Evolutionary conservation across 305 asterid genomes (phyloP), one percentile per base, ranked within the genome.

Genomic region (Fraxinus dipetala): DNA sequence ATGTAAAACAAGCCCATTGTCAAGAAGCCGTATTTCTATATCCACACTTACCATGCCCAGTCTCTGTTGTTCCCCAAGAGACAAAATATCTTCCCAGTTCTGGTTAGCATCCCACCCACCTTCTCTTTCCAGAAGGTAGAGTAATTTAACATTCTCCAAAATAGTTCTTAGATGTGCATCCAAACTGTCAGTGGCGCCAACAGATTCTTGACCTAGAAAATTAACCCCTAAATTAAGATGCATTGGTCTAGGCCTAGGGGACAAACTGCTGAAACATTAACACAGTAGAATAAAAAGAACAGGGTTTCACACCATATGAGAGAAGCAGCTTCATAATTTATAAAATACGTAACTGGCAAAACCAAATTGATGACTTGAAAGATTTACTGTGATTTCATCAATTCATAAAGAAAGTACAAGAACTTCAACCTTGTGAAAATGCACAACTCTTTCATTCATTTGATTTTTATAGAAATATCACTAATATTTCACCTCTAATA

Each of bases 61-160:
- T 80, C 99, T 92, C 83, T 94, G 99, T 78, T 96, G 99, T 87
- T 96, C 99, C 80, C 99, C 99, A 76, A 96, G 98, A 63, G 99
- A 96, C 74, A 96, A 85, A 86, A 94, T 94, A 86, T 96, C 99
- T 89, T 94, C 99, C 99, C 99, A 96, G 92, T 94, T 96, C 87
- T 86, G 95, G 88, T 74, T 84, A 65, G 96, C 79, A 83, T 91
- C 99, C 95, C 96, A 94, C 32, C 97, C 95, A 73, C 99, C 97
- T 91, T 96, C 98, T 88, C 99, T 91, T 89, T 96, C 97, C 89
- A 96, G 83, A 84, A 96, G 98, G 88, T 96, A 94, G 18, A 91
- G 87, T 77, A 96, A 86, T 83, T 94, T 96, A 63, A 96, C 97
- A 83, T 92, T 93, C 88, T 93, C 98, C 72, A 96, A 87, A 85